Conservation (phyloP, 2,329 filamentous ascomycete species). For the Acephala macrosclerotiorum region DNA sequence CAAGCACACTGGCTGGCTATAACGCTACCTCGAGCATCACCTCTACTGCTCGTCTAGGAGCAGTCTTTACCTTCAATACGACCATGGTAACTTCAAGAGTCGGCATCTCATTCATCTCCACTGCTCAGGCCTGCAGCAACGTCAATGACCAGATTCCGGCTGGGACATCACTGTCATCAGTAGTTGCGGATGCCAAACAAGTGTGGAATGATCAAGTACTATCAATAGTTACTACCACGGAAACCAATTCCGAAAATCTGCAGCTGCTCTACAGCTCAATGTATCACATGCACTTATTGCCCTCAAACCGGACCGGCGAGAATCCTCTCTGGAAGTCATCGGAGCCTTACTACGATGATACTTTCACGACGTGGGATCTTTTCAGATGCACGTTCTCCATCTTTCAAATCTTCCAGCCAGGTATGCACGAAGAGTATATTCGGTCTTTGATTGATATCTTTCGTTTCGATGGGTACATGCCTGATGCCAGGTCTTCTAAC, state of each 20-base stretch:
- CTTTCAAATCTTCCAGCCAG: slow-evolving; percentile 69
- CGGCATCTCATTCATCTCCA: slow-evolving; percentile 58
- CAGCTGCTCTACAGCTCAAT: slow-evolving; percentile 71
- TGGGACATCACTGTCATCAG: slow-evolving; percentile 51
- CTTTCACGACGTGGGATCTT: slow-evolving; percentile 72
- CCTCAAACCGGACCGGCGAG: slow-evolving; percentile 74
- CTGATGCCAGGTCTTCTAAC: slow-evolving; percentile 71
- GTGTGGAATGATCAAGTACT: slow-evolving; percentile 70
- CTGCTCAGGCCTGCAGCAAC: slow-evolving; percentile 56
- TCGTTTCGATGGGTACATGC: slow-evolving; percentile 65
- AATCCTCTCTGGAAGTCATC: slow-evolving; percentile 69
- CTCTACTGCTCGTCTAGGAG: slow-evolving; percentile 23
- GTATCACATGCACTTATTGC: slow-evolving; percentile 70
- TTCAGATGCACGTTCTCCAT: slow-evolving; percentile 70
- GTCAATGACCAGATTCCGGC: slow-evolving; percentile 52
- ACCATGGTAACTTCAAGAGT: slow-evolving; percentile 55
- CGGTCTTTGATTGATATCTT: slow-evolving; percentile 55
- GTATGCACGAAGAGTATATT: slow-evolving; percentile 69
- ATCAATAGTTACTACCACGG: slow-evolving; percentile 67
- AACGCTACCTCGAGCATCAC: slow-evolving; percentile 6
- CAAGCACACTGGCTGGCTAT: slow-evolving; percentile 18
- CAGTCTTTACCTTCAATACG: slow-evolving; percentile 47
- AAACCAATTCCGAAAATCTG: slow-evolving; percentile 61
- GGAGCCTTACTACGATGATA: slow-evolving; percentile 76
- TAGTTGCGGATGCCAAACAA: slow-evolving; percentile 53